Evolutionary conservation across 2,329 filamentous ascomycete genomes (phyloP).

Genomic region (Cordyceps javanica): DNA sequence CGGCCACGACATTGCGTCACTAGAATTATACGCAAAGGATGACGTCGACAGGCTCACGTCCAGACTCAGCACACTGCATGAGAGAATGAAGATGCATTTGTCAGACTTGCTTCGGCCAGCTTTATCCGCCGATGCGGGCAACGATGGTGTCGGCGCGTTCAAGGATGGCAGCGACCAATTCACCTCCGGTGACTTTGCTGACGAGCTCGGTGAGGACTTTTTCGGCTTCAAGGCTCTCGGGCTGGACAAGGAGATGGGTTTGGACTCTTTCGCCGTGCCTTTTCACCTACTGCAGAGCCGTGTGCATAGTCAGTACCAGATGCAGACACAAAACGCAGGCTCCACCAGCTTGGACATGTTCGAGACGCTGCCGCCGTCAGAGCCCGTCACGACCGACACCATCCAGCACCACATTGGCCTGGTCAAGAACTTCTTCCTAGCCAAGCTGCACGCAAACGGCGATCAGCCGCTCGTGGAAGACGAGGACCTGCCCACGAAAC

Average conservation of each 20-base stretch:
- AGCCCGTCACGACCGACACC: constrained; percentile 73
- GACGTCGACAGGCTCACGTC: constrained; percentile 80
- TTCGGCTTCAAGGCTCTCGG: constrained; percentile 97
- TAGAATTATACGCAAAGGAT: constrained; percentile 86
- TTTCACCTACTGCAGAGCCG: constrained; percentile 89
- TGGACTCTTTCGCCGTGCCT: constrained; percentile 83
- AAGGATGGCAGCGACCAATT: constrained; percentile 97
- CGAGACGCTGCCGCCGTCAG: constrained; percentile 60
- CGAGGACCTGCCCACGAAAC: constrained; percentile 89
- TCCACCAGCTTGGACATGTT: constrained; percentile 57
- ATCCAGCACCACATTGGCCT: constrained; percentile 78
- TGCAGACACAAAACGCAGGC: constrained; percentile 60
- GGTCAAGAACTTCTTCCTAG: constrained; percentile 84
- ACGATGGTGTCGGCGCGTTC: constrained; percentile 85
- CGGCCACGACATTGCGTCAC: constrained; percentile 70
- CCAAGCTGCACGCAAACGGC: constrained; percentile 77
- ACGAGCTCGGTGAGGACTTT: constrained; percentile 97
- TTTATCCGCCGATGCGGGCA: constrained; percentile 64
- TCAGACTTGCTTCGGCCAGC: constrained; percentile 91
- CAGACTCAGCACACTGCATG: constrained; percentile 79
- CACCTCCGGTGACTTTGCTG: constrained; percentile 91
- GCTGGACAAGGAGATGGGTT: constrained; percentile 82
- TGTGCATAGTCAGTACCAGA: constrained; percentile 78
- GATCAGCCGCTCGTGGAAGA: constrained; percentile 83
- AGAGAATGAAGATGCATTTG: constrained; percentile 88